Base-by-base conservation (phyloP, 2,329 filamentous ascomycete genomes). In the Scedosporium apiospermum region DNA sequence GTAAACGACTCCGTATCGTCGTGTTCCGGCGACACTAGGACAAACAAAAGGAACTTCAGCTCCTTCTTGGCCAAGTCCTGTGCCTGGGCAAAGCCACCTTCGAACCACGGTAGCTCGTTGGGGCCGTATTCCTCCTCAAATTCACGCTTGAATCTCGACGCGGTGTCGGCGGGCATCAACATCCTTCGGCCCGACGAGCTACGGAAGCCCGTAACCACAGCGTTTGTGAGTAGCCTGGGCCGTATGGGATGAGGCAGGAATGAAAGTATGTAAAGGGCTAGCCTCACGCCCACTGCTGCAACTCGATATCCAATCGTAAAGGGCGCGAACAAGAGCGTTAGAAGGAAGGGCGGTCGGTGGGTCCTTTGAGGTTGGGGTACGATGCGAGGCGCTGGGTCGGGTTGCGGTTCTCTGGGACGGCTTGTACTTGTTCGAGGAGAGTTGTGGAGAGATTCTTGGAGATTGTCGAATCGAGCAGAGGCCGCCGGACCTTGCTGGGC, bases 111-210 rank as follows among this genome's bases (percentile, higher is more conserved):
- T 4, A 98, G 76, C 4, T 79, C 80, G 58, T 86, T 84, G 18
- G 80, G 76, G 0, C 91, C 92, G 70, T 97, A 95, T 69, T 96
- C 91, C 75, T 99, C 95, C 69, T 96, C 92, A 67, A 99, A 96
- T 69, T 98, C 93, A 7, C 93, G 85, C 70, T 91, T 89, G 73
- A 98, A 96, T 38, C 95, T 82, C 27, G 90, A 88, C 0, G 93
- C 92, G 0, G 91, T 93, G 71, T 99, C 95, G 63, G 90, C 86
- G 1, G 93, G 92, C 71, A 89, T 89, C 55, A 97, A 77, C 67
- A 91, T 84, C 67, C 91, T 83, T 41, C 93, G 83, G 3, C 89
- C 88, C 64, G 80, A 85, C 1, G 87, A 87, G 67, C 86, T 87
- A 64, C 82, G 78, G 64, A 81, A 76, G 1, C 82, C 80, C 3